phyloP scores from a whole-genome alignment of 2,329 filamentous ascomycete species.

The Tolypocladium tropicale region DNA sequence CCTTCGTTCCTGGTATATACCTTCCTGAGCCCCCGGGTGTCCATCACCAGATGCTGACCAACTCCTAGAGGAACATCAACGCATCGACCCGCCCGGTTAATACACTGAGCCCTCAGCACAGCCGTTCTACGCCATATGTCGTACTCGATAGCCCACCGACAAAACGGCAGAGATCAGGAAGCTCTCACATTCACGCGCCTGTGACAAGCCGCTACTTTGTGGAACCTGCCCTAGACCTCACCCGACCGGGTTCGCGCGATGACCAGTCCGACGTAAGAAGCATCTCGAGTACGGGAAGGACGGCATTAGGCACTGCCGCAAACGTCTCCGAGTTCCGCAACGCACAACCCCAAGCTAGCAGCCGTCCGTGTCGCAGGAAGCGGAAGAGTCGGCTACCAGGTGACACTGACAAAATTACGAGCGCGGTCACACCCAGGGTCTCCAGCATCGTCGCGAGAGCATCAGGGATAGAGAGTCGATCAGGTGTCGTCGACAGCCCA shows the following conservation, averaged over 20 bases:
- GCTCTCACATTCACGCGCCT: neutral
- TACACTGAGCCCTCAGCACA: conserved; percentile 1
- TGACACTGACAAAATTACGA: neutral
- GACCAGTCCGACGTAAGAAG: neutral
- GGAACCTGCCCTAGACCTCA: neutral
- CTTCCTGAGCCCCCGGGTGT: neutral
- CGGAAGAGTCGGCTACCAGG: neutral
- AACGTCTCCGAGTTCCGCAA: neutral
- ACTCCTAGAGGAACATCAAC: neutral
- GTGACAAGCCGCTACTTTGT: neutral
- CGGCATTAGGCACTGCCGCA: conserved; percentile 3
- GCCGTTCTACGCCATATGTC: neutral
- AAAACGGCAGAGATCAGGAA: conserved; percentile 1
- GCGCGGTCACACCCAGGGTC: neutral
- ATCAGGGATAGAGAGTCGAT: neutral
- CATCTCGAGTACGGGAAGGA: neutral
- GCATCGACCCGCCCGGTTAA: neutral
- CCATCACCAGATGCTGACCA: neutral
- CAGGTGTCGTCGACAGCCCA: conserved; percentile 9
- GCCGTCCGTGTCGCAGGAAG: neutral
- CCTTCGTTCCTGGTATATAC: neutral
- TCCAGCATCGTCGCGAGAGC: neutral
- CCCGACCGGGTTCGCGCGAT: neutral
- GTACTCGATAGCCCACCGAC: neutral
- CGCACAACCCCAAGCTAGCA: neutral